Evolutionary conservation across 768 basidiomycete species (phyloP).

Genomic region (Rickenella mellea): DNA sequence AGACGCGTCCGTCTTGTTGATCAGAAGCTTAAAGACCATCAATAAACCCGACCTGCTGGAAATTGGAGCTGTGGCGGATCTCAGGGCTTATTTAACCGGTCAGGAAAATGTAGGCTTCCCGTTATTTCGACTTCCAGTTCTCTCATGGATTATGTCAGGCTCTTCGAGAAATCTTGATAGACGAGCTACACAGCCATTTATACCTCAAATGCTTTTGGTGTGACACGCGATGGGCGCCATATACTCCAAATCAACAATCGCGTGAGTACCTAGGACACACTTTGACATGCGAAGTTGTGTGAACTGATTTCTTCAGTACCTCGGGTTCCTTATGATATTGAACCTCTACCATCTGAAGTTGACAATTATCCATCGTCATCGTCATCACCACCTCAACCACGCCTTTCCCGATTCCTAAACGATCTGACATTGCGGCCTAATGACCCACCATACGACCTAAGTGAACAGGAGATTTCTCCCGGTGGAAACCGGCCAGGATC

Average conservation of each 20-base stretch:
- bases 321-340: constrained; percentile 55
- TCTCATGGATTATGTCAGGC: constrained; percentile 40
- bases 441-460: constrained; percentile 63
- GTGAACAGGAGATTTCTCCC: constrained; percentile 24
- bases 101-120: constrained; percentile 71
- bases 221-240: constrained; percentile 84
- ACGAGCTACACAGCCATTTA: constrained; percentile 94
- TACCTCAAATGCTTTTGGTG: constrained; percentile 97
- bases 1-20: constrained; percentile 79
- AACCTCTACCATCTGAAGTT: constrained; percentile 18
- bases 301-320: constrained; percentile 37
- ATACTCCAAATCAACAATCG: constrained; percentile 65
- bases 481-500: constrained; percentile 1
- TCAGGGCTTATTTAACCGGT: constrained; percentile 70
- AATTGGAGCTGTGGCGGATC: constrained; percentile 87
- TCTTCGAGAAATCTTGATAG: constrained; percentile 83
- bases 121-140: neutral
- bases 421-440: constrained; percentile 64
- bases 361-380: constrained; percentile 17
- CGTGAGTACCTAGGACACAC: constrained; percentile 58
- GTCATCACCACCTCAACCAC: constrained; percentile 34
- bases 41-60: constrained; percentile 90
- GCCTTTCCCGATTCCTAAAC: constrained; percentile 54
- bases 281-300: constrained; percentile 3
- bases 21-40: constrained; percentile 82